Evolutionary conservation across 345 rosid genomes (phyloP).

Genomic region (Corchorus capsularis): DNA sequence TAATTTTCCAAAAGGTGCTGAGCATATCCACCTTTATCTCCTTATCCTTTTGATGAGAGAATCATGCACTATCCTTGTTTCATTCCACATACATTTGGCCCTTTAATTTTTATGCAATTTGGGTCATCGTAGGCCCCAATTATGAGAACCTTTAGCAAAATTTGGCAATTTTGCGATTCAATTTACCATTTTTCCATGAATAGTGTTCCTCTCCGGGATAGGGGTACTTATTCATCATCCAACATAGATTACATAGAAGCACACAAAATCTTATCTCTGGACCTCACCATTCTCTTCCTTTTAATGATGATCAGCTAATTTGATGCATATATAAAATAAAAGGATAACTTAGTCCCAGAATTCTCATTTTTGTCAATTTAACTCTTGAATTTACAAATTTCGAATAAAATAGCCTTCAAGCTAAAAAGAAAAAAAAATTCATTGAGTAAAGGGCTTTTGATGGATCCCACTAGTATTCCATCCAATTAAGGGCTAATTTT

Average conservation of each 20-base stretch:
- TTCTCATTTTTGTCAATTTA: no score
- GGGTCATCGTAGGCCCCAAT: background rate
- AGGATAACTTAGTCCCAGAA: no score
- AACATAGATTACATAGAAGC: background rate
- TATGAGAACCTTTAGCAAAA: background rate
- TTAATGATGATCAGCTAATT: no score
- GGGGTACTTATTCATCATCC: background rate
- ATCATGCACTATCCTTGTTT: conserved; percentile 32
- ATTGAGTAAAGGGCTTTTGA: no score
- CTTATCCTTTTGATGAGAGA: conserved; percentile 40
- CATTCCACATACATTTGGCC: conserved; percentile 12
- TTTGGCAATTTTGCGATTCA: background rate
- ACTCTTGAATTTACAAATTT: no score
- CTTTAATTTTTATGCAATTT: background rate
- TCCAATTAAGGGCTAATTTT: no score
- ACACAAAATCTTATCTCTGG: background rate
- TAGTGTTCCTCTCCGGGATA: background rate
- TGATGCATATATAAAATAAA: no score
- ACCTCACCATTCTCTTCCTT: background rate
- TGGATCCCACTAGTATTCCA: no score
- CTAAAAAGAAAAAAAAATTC: no score
- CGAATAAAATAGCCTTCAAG: no score
- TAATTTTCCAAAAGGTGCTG: conserved; percentile 28
- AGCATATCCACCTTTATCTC: conserved; percentile 45
- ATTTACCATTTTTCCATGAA: background rate